Evolutionary conservation across 106 monocot genomes (phyloP).

Genomic region (Dendrobium officinale): DNA sequence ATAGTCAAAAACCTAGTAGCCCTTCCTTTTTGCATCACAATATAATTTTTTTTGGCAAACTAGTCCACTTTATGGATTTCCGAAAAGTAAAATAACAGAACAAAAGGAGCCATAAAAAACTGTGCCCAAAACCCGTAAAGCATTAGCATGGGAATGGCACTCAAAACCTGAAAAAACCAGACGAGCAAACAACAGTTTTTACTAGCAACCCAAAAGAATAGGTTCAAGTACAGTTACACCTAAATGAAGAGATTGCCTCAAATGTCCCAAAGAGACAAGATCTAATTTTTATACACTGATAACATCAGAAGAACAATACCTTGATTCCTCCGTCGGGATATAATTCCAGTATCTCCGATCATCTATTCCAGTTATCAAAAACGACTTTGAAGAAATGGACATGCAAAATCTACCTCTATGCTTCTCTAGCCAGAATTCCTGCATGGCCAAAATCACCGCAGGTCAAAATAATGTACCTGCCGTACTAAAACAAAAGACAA

Average conservation of each 20-base stretch:
- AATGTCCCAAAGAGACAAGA: background rate
- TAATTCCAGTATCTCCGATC: slow-evolving; percentile 60
- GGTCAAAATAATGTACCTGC: background rate
- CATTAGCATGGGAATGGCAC: background rate
- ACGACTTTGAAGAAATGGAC: slow-evolving; percentile 33
- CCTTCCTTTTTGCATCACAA: background rate
- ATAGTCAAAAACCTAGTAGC: background rate
- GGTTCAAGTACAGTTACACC: too few species aligned
- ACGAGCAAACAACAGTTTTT: background rate
- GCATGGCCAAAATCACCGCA: slow-evolving; percentile 5
- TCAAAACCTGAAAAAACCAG: background rate
- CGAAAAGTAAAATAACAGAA: background rate
- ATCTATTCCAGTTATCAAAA: slow-evolving; percentile 52
- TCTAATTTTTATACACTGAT: background rate
- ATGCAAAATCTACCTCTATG: slow-evolving; percentile 24
- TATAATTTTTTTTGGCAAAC: background rate
- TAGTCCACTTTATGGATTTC: background rate
- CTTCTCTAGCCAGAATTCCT: slow-evolving; percentile 58
- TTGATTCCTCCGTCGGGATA: slow-evolving; percentile 45
- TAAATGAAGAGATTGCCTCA: background rate
- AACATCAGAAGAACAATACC: slow-evolving; percentile 17
- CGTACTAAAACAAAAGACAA: background rate
- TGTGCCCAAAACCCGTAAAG: background rate
- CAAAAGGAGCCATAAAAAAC: too few species aligned
- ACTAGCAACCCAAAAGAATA: background rate